Evolutionary conservation across 352 stramenopile species (phyloP), one percentile per base, ranked within the genome.

Genomic region (Pythium inflatum): DNA sequence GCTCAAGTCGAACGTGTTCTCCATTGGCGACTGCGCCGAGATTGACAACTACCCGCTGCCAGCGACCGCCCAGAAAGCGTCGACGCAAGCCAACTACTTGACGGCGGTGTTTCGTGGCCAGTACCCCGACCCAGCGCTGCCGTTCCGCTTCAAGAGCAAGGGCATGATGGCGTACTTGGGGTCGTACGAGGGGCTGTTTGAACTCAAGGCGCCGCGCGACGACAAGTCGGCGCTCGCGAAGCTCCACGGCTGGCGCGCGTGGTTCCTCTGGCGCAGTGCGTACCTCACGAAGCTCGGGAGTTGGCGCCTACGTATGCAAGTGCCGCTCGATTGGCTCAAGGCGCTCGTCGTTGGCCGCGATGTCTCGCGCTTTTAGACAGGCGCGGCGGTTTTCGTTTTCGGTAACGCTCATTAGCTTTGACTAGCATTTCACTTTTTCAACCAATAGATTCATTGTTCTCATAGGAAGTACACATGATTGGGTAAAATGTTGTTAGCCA

Each of bases 321-420:
- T 99, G 71, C 96, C 97, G 5, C 92, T 99, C 72, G 96, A 99
- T 79, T 99, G 97, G 96, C 93, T 99, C 71, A 99, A 99, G 82
- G 85, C 90, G 18, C 85, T 98, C n/a, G 70, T 99, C 16, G 98
- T 99, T 62, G 97, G 97, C 3, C 83, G 97, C 67, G 97, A 99
- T 68, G 96, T 99, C 67, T 97, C 84, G 18, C 86, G 92, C 50
- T 99, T 99, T 24, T 45, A 60, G 22, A 0, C n/a, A 43, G 2
- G 58, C 20, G 13, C 57, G 27, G 24, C 28, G 3, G 20, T 4
- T 4, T 28, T 22, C 8, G 1, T 48, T 74, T 72, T 53, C 48
- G 66, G 66, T 72, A 57, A 49, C 67, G 34, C 34, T 14, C 8
- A 41, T 41, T 14, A 41, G 14, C n/a, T n/a, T n/a, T n/a, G n/a